A percentile compares a stretch with the other conserved stretches of the same genome.
These are phyloP conservation scores for Taphrina pruni DNA, from an alignment of 1,139 yeast genomes.

Conservation along the genomic window DNA sequence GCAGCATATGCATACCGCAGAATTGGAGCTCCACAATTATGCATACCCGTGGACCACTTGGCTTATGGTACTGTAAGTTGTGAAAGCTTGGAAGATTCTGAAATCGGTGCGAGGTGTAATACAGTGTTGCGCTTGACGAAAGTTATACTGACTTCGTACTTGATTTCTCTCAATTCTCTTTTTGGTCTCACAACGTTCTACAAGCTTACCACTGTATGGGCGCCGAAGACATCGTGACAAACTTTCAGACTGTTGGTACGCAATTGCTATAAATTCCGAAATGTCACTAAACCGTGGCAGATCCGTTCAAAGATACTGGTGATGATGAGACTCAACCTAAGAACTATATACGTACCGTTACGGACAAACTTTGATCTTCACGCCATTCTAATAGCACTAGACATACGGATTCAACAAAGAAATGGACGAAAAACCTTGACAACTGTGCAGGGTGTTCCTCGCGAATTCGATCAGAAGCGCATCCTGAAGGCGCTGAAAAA, in stretches of 20 bases:
- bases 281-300: conserved; percentile 51
- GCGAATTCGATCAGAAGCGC: conserved; percentile 91
- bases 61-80: too few relatives aligned
- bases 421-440: conserved; percentile 99
- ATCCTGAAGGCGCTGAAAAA: conserved; percentile 92
- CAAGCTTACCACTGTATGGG: conserved; percentile 18
- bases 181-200: too few relatives aligned
- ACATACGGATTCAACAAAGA: conserved; percentile 96
- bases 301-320: conserved; percentile 99
- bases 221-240: conserved; percentile 49
- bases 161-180: too few relatives aligned
- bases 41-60: too few relatives aligned
- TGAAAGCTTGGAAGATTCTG: too few relatives aligned
- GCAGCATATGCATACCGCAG: too few relatives aligned
- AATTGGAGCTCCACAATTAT: too few relatives aligned
- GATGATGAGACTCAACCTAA: conserved; percentile 97
- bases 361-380: background rate
- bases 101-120: too few relatives aligned
- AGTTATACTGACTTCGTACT: too few relatives aligned
- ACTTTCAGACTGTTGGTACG: conserved; percentile 90
- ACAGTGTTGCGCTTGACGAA: too few relatives aligned
- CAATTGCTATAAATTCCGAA: conserved; percentile 44
- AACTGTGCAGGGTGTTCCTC: conserved; percentile 96
- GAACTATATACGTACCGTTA: conserved; percentile 80
- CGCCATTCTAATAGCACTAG: conserved; percentile 13